These are phyloP conservation scores for Epichloe sibirici DNA, from an alignment of 2,329 filamentous ascomycete species.

Conservation along the genomic window DNA sequence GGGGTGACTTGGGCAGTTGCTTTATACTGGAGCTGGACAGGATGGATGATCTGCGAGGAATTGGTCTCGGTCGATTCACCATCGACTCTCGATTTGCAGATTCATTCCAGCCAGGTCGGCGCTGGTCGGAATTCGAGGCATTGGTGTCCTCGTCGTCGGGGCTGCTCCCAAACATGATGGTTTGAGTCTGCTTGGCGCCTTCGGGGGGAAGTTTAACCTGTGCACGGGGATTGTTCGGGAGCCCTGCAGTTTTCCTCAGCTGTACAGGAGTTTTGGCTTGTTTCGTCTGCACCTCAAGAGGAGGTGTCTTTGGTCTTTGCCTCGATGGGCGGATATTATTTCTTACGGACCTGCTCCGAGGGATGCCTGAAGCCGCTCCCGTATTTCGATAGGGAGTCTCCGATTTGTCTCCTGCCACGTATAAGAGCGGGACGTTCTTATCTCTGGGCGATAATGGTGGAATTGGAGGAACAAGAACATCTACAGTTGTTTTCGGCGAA, in stretches of 20 bases:
- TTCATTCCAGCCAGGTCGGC: constrained; percentile 6
- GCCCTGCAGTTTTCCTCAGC: constrained; percentile 31
- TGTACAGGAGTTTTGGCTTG: constrained; percentile 26
- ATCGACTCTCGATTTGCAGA: constrained; percentile 23
- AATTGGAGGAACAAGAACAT: constrained; percentile 7
- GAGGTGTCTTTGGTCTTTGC: constrained; percentile 12
- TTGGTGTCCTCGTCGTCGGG: constrained; percentile 42
- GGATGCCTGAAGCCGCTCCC: constrained; percentile 12
- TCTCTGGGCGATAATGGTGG: constrained; percentile 3
- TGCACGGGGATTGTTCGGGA: constrained; percentile 36
- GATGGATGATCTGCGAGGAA: constrained; percentile 31
- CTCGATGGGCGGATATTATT: constrained; percentile 20
- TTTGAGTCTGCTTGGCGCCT: constrained; percentile 22
- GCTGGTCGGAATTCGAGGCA: background rate
- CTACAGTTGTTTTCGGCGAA: background rate
- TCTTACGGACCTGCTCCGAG: constrained; percentile 20
- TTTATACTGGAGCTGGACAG: background rate
- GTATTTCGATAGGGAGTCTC: background rate
- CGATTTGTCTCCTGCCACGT: background rate
- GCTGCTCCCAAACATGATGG: constrained; percentile 43
- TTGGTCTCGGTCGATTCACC: constrained; percentile 43
- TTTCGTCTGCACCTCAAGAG: constrained; percentile 10
- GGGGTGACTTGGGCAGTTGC: background rate
- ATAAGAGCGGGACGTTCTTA: background rate
- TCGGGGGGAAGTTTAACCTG: constrained; percentile 19